phyloP scores from a whole-genome alignment of 169 alveolate species.

The Babesia caballi region DNA sequence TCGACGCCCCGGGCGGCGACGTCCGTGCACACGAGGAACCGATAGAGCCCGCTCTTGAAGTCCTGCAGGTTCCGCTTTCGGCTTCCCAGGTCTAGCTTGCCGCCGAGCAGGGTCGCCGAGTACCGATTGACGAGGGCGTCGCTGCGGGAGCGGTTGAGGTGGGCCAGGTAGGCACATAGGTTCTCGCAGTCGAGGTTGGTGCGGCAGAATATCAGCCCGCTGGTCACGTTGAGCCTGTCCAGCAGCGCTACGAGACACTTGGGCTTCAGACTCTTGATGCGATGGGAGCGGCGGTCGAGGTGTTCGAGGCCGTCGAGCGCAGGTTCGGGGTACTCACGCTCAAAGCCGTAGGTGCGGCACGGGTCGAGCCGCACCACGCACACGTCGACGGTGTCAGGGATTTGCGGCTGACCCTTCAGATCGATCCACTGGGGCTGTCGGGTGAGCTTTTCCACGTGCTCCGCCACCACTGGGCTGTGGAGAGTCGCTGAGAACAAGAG shows the following conservation, averaged over 20 bases:
- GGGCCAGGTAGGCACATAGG: slow-evolving; percentile 47
- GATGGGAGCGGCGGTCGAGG: slow-evolving; percentile 49
- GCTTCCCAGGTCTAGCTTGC: slow-evolving; percentile 52
- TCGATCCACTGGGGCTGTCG: slow-evolving; percentile 57
- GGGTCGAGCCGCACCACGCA: slow-evolving; percentile 51
- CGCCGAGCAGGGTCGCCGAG: slow-evolving; percentile 56
- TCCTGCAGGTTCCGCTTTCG: slow-evolving; percentile 56
- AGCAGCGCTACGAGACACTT: slow-evolving; percentile 49
- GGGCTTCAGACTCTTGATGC: slow-evolving; percentile 51
- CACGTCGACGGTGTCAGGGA: slow-evolving; percentile 60
- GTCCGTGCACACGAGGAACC: slow-evolving; percentile 94
- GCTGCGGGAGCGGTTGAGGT: slow-evolving; percentile 46
- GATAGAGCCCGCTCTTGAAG: slow-evolving; percentile 59
- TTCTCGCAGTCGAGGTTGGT: slow-evolving; percentile 67
- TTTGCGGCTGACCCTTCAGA: slow-evolving; percentile 55
- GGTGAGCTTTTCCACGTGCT: slow-evolving; percentile 54
- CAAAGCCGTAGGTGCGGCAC: slow-evolving; percentile 11
- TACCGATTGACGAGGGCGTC: slow-evolving; percentile 39
- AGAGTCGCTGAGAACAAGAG: slow-evolving; percentile 65
- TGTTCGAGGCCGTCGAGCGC: slow-evolving; percentile 27
- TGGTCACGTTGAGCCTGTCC: slow-evolving; percentile 56
- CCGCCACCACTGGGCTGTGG: slow-evolving; percentile 53
- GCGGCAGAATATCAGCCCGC: slow-evolving; percentile 60
- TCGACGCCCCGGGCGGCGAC: slow-evolving; percentile 99
- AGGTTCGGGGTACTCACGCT: slow-evolving; percentile 25